Base-by-base conservation (phyloP, 2,329 filamentous ascomycete genomes). In the Golovinomyces cichoracearum region DNA sequence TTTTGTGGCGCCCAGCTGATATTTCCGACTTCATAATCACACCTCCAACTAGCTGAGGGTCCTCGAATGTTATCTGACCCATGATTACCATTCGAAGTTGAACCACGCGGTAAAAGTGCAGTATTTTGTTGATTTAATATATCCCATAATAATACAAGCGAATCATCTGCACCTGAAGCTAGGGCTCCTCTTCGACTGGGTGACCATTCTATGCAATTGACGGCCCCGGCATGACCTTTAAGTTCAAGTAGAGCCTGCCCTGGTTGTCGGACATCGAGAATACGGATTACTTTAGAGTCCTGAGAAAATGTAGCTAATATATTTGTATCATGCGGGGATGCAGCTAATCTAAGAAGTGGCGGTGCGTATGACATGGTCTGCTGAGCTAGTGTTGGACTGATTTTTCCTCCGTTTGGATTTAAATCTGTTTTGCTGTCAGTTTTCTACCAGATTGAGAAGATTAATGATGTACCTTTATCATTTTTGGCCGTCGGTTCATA, bases 191-290 rank as follows among this genome's bases (percentile, higher is more conserved):
- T 73, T 51, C 86, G 74, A 49, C 76, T 74, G 0, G 85, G 88
- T 7, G 84, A 93, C 90, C 90, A 98, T 65, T 98, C 90, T 51
- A 95, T 81, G 58, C 82, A 90, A 64, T 93, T 95, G 50, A 98
- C 73, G 6, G 83, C 65, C 4, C 83, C 81, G 21, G 76, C 74
- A 60, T 98, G 88, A 21, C 90, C 90, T 45, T 83, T 83, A 33
- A 98, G 76, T 62, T 98, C 90, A 23, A 98, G 74, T 4, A 98
- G 72, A 2, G 90, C 90, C 63, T 94, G 90, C 5, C 90, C 90
- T 0, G 90, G 90, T 64, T 98, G 90, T 45, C 90, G 80, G 2
- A 95, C 88, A 59, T 98, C 90, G 26, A 98, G 76, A 49, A 98
- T 93, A 45, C 90, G 83, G 60, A 98, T 86, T 29, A 93, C 68